phyloP scores from a whole-genome alignment of 139 green algal genomes.

The Chlamydomonas eustigma region DNA sequence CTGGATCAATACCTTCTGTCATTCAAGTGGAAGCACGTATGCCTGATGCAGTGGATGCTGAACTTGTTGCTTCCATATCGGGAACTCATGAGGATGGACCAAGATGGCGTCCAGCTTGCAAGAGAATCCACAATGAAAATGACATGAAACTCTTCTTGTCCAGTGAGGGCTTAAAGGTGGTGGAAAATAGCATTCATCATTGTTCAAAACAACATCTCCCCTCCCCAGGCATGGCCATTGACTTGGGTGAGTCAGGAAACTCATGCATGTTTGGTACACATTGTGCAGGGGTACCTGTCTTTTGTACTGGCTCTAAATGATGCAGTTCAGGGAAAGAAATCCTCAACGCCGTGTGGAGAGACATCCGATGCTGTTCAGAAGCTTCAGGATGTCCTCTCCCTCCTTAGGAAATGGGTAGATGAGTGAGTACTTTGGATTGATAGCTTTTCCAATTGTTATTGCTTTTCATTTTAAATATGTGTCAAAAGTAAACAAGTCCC shows the following conservation, averaged over 20 bases:
- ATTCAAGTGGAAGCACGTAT: not conserved
- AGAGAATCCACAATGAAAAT: slow-evolving; percentile 28
- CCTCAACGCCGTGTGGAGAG: slow-evolving; percentile 42
- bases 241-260: slow-evolving; percentile 38
- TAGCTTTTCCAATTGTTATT: no score
- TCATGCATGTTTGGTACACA: not conserved
- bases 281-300: slow-evolving; percentile 57
- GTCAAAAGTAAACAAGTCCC: no score
- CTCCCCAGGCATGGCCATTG: slow-evolving; percentile 36
- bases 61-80: not conserved
- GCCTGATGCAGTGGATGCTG: not conserved
- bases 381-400: slow-evolving; percentile 53
- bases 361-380: not conserved
- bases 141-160: slow-evolving; percentile 21
- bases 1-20: no score
- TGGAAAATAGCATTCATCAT: not conserved
- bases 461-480: no score
- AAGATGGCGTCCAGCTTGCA: slow-evolving; percentile 16
- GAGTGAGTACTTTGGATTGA: slow-evolving; percentile 35
- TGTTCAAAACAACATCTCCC: not conserved
- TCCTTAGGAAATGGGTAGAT: slow-evolving; percentile 68
- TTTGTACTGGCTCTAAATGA: slow-evolving; percentile 68
- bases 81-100: not conserved
- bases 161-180: not conserved
- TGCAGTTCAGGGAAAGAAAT: slow-evolving; percentile 43